Conservation (phyloP, 345 rosid genomes). For the Orychophragmus violaceus region DNA sequence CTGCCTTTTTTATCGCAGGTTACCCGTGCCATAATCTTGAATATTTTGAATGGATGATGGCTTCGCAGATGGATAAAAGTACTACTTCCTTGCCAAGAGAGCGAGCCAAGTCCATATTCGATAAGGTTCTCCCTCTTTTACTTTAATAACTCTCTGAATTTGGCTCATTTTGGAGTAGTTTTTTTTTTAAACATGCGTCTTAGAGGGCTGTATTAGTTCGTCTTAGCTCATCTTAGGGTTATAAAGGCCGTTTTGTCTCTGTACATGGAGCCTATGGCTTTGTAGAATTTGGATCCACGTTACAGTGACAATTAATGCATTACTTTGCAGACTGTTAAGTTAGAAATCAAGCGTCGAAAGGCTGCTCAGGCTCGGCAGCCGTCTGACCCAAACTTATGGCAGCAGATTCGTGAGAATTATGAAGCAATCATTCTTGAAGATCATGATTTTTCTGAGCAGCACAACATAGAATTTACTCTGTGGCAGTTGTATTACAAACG, state of each 20-base stretch:
- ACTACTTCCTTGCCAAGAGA: conserved; percentile 66
- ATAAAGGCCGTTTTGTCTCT: not conserved
- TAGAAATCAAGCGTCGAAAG: conserved; percentile 69
- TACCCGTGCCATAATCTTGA: conserved; percentile 17
- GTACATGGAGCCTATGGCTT: too few species aligned
- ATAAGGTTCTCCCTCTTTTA: conserved; percentile 48
- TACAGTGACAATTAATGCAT: not conserved
- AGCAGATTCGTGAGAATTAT: conserved; percentile 93
- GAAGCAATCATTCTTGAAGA: conserved; percentile 94
- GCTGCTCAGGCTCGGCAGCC: conserved; percentile 76
- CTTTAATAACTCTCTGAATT: conserved; percentile 7
- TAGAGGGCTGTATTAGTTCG: not conserved
- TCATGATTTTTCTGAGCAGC: conserved; percentile 82
- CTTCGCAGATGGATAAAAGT: conserved; percentile 76
- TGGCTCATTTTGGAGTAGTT: too few species aligned
- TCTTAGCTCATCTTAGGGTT: not conserved
- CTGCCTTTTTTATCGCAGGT: conserved; percentile 27
- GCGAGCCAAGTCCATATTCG: conserved; percentile 64
- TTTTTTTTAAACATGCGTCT: too few species aligned
- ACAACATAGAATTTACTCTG: conserved; percentile 63
- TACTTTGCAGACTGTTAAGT: conserved; percentile 59
- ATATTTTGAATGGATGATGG: conserved; percentile 58
- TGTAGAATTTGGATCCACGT: not conserved
- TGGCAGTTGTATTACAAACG: conserved; percentile 92
- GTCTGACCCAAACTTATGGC: conserved; percentile 82